Conservation (phyloP, 208 protist genomes). For the Leishmania tropica region DNA sequence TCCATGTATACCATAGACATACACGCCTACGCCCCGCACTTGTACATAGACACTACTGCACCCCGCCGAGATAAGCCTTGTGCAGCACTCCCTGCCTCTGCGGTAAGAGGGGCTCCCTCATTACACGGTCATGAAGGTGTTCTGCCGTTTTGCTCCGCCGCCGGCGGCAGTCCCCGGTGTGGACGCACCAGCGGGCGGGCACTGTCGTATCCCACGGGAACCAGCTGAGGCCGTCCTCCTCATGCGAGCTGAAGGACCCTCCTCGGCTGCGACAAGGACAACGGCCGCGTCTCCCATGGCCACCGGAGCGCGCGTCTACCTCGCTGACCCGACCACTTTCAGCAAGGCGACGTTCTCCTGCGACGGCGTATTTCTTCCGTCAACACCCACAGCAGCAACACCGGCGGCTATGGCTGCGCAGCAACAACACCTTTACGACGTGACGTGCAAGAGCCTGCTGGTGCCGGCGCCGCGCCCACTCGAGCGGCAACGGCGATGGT, state of each 20-base stretch:
- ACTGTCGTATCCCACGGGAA: neutral
- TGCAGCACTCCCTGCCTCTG: neutral
- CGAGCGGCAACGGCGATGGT: neutral
- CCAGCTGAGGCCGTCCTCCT: slow-evolving; percentile 14
- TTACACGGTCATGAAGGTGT: slow-evolving; percentile 47
- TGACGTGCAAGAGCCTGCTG: slow-evolving; percentile 17
- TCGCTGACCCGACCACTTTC: slow-evolving; percentile 40
- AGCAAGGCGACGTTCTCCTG: slow-evolving; percentile 46
- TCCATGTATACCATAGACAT: neutral
- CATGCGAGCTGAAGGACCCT: slow-evolving; percentile 12
- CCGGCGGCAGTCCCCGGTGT: neutral
- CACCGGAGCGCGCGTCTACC: slow-evolving; percentile 16
- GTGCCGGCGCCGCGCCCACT: neutral
- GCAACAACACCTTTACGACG: slow-evolving; percentile 25
- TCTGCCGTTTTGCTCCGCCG: slow-evolving; percentile 51
- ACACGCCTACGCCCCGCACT: neutral
- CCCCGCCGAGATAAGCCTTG: neutral
- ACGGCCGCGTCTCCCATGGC: neutral
- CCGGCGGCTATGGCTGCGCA: slow-evolving; percentile 22
- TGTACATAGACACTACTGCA: neutral
- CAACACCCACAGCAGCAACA: slow-evolving; percentile 11
- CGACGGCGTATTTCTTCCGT: slow-evolving; percentile 37
- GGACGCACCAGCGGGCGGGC: neutral
- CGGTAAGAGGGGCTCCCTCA: neutral
- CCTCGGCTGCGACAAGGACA: neutral